Conservation (phyloP, 202 grass and related monocot species). For the Musa balbisiana region DNA sequence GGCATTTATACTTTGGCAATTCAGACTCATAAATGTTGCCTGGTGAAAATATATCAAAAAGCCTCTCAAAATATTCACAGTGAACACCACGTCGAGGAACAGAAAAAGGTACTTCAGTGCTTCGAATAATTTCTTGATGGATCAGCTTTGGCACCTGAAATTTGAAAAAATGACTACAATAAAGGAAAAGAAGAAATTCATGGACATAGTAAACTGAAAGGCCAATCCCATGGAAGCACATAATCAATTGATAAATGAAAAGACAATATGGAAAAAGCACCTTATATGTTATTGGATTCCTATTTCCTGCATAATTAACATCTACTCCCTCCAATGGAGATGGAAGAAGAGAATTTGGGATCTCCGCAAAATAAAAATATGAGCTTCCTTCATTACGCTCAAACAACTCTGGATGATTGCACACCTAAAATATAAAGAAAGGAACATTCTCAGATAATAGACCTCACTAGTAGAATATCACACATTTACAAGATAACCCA, state of each 20-base stretch:
- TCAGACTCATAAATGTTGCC: constrained; percentile 54
- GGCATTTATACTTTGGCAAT: constrained; percentile 39
- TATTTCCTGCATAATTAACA: constrained; percentile 78
- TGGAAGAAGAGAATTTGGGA: constrained; percentile 79
- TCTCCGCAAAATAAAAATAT: constrained; percentile 88
- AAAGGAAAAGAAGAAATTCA: constrained; percentile 7
- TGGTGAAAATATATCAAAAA: constrained; percentile 91
- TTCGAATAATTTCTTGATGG: constrained; percentile 50
- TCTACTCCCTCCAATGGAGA: constrained; percentile 93
- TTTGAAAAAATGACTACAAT: constrained; percentile 21
- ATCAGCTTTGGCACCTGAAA: constrained; percentile 87
- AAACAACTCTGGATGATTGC: constrained; percentile 99
- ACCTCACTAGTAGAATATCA: not conserved
- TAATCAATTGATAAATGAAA: constrained; percentile 12
- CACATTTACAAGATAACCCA: not conserved
- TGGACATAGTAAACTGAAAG: constrained; percentile 2
- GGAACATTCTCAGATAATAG: not conserved
- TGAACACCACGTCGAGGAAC: constrained; percentile 37
- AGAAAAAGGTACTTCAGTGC: constrained; percentile 33
- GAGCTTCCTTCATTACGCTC: constrained; percentile 96
- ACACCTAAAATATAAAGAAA: constrained; percentile 48
- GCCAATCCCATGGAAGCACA: constrained; percentile 5
- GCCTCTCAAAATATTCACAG: constrained; percentile 46
- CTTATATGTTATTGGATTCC: constrained; percentile 82
- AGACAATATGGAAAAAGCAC: constrained; percentile 25